These are phyloP conservation scores for Amylocarpus encephaloides DNA, from an alignment of 2,329 filamentous ascomycete genomes.

Conservation along the genomic window DNA sequence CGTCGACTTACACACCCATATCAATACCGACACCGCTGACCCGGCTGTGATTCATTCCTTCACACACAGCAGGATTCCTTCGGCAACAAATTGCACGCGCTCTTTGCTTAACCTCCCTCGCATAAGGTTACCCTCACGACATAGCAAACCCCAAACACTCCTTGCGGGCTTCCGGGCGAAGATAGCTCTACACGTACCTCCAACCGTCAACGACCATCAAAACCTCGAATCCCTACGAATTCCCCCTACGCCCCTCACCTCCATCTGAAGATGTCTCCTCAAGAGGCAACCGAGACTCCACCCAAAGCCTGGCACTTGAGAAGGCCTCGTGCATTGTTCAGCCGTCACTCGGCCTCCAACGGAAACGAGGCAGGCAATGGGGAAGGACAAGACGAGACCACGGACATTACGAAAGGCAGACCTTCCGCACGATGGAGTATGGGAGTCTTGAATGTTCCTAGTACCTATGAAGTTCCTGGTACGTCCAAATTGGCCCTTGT, in stretches of 20 bases:
- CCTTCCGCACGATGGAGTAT: slow-evolving; percentile 48
- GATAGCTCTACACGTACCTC: neutral
- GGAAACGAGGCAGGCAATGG: slow-evolving; percentile 7
- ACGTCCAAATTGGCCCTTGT: slow-evolving; percentile 25
- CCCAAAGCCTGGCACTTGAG: neutral
- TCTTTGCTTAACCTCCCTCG: too few species aligned
- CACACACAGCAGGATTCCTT: too few species aligned
- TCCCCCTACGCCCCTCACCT: neutral
- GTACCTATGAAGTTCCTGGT: slow-evolving; percentile 87
- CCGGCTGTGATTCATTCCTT: neutral
- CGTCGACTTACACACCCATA: neutral
- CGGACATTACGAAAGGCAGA: neutral
- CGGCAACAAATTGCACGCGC: too few species aligned
- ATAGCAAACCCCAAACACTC: too few species aligned
- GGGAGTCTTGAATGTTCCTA: slow-evolving; percentile 75
- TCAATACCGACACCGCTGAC: neutral
- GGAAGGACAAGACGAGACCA: neutral
- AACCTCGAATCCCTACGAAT: neutral
- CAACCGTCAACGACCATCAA: neutral
- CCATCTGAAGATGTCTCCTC: neutral
- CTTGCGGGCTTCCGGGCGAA: too few species aligned
- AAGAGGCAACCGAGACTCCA: neutral
- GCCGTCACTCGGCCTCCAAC: slow-evolving; percentile 16
- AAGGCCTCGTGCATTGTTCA: slow-evolving; percentile 19
- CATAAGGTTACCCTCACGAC: too few species aligned